These are phyloP conservation scores for Phylloporus arenicola DNA, from an alignment of 768 basidiomycete genomes.

Conservation along the genomic window DNA sequence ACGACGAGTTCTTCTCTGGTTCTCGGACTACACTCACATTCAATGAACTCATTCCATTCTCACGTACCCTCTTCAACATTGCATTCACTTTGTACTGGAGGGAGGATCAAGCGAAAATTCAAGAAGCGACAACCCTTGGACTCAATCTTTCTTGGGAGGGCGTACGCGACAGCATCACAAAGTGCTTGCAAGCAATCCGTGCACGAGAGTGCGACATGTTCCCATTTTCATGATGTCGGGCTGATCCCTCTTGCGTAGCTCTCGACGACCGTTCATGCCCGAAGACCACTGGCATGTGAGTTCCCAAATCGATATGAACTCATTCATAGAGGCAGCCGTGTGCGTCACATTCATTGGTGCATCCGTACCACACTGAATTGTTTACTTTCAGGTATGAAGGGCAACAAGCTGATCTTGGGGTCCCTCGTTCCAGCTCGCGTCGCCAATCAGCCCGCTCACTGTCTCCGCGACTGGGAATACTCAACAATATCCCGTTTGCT, in stretches of 20 bases:
- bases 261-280: slow-evolving; percentile 77
- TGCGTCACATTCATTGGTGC: slow-evolving; percentile 31
- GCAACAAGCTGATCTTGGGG: slow-evolving; percentile 34
- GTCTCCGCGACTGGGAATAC: slow-evolving; percentile 74
- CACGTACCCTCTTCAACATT: slow-evolving; percentile 74
- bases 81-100: slow-evolving; percentile 76
- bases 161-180: slow-evolving; percentile 71
- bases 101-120: slow-evolving; percentile 38
- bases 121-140: slow-evolving; percentile 38
- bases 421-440: slow-evolving; percentile 42
- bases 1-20: slow-evolving; percentile 89
- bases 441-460: slow-evolving; percentile 64
- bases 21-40: slow-evolving; percentile 71
- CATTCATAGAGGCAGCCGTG: slow-evolving; percentile 87
- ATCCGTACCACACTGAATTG: neutral
- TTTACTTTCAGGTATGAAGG: slow-evolving; percentile 54
- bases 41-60: slow-evolving; percentile 75
- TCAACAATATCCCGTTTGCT: slow-evolving; percentile 94
- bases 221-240: neutral
- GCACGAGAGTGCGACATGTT: slow-evolving; percentile 65
- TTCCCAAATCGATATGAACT: slow-evolving; percentile 50
- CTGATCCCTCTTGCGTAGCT: slow-evolving; percentile 43
- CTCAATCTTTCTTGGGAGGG: slow-evolving; percentile 50
- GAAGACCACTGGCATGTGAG: slow-evolving; percentile 73
- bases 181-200: slow-evolving; percentile 75